phyloP scores from a whole-genome alignment of 331 rosid genomes.

The Stylosanthes scabra region DNA sequence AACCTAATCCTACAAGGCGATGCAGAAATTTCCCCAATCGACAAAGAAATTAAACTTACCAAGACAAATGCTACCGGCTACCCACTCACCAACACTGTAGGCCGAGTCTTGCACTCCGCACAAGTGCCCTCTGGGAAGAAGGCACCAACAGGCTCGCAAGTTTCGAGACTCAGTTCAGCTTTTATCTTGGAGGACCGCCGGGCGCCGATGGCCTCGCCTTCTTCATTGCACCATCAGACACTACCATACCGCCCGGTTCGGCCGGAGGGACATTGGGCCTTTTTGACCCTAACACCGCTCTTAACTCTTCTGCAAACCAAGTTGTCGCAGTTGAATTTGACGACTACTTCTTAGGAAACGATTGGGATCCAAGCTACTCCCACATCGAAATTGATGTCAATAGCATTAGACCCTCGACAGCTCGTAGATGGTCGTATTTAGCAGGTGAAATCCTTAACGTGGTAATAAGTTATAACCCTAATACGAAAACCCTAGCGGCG shows the following conservation, averaged over 20 bases:
- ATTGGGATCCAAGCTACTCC: no score
- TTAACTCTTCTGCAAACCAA: no score
- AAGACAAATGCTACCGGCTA: background rate
- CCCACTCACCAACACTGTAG: no score
- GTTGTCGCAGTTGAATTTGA: no score
- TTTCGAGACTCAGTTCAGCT: background rate
- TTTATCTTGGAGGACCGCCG: background rate
- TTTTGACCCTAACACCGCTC: background rate
- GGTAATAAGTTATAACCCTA: no score
- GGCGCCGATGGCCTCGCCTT: background rate
- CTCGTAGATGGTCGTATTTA: no score
- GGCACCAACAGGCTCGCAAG: background rate
- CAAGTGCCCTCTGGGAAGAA: background rate
- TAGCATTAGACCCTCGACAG: no score
- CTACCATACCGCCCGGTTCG: background rate
- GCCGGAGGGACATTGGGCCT: background rate
- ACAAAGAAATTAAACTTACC: background rate
- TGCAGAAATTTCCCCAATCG: background rate
- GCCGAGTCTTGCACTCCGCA: background rate
- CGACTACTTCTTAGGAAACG: no score
- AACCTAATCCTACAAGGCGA: background rate
- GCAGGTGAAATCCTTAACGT: no score
- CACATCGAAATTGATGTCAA: no score
- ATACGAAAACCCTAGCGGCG: no score
- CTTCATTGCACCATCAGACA: background rate